phyloP scores from a whole-genome alignment of 148 eudicot species.

The Limonium bicolor region DNA sequence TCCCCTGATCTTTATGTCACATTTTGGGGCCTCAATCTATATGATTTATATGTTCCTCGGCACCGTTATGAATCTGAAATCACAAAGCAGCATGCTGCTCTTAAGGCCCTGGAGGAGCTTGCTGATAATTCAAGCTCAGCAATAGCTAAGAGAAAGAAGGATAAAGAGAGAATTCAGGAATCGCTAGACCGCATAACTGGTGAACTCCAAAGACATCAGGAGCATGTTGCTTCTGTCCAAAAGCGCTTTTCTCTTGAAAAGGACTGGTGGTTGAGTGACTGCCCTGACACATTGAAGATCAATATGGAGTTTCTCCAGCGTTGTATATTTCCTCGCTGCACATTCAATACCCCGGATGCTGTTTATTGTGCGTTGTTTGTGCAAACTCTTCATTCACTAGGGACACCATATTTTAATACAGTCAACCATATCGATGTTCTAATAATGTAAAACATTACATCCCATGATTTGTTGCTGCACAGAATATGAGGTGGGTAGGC shows the following conservation, averaged over 20 bases:
- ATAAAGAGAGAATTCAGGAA: constrained; percentile 93
- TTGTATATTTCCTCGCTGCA: constrained; percentile 95
- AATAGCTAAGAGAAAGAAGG: constrained; percentile 94
- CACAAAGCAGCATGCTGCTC: constrained; percentile 69
- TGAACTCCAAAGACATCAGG: constrained; percentile 82
- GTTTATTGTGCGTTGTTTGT: constrained; percentile 95
- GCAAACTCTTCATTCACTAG: constrained; percentile 87
- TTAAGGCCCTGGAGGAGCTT: constrained; percentile 89
- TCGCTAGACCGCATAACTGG: constrained; percentile 66
- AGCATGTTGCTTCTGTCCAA: constrained; percentile 77
- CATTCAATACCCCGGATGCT: constrained; percentile 95
- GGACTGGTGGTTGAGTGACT: constrained; percentile 88
- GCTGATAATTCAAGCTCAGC: constrained; percentile 95
- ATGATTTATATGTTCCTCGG: constrained; percentile 93
- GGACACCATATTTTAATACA: constrained; percentile 90
- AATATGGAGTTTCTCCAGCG: constrained; percentile 98
- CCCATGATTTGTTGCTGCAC: constrained; percentile 99
- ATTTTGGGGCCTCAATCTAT: constrained; percentile 92
- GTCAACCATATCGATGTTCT: constrained; percentile 96
- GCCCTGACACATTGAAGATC: constrained; percentile 92
- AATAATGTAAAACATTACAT: constrained; percentile 91
- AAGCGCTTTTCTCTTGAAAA: constrained; percentile 79
- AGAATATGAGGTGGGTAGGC: constrained; percentile 93
- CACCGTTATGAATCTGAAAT: constrained; percentile 92
- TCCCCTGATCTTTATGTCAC: constrained; percentile 95